Percentiles rank a stretch among this genome's conserved stretches.
These are phyloP conservation scores for Achaetomiella virescens DNA, from an alignment of 495 filamentous ascomycete species.

Conservation along the genomic window DNA sequence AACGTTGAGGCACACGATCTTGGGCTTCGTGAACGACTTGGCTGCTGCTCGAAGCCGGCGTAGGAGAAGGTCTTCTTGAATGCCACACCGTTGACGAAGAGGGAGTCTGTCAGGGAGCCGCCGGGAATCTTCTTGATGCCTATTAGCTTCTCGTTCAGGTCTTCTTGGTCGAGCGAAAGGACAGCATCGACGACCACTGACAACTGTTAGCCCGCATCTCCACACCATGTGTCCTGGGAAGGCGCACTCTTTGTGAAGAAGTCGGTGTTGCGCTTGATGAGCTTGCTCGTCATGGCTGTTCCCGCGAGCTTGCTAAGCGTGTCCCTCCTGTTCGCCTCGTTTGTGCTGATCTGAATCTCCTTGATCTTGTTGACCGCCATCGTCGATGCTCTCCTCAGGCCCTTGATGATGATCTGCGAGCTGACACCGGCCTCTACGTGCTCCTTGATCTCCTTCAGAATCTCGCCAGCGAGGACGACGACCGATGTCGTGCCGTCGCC, in stretches of 20 bases:
- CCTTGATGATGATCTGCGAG: conserved; percentile 96
- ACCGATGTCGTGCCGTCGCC: conserved; percentile 97
- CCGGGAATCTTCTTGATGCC: conserved; percentile 97
- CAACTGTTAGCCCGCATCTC: background rate
- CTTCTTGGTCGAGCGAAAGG: conserved; percentile 91
- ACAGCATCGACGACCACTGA: conserved; percentile 97
- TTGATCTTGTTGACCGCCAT: conserved; percentile 99
- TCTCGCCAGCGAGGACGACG: conserved; percentile 91
- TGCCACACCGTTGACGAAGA: conserved; percentile 96
- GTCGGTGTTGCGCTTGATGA: conserved; percentile 92
- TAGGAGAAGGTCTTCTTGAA: conserved; percentile 99
- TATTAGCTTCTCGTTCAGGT: conserved; percentile 96
- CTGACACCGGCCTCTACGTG: conserved; percentile 95
- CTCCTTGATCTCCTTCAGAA: conserved; percentile 91
- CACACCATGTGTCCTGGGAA: background rate
- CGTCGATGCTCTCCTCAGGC: conserved; percentile 74
- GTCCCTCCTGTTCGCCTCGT: conserved; percentile 78
- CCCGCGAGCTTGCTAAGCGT: conserved; percentile 83
- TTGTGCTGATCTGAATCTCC: conserved; percentile 89
- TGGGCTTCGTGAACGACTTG: conserved; percentile 87
- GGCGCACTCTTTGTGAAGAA: conserved; percentile 92
- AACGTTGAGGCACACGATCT: conserved; percentile 94
- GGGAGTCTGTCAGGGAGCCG: conserved; percentile 90
- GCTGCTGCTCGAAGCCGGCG: conserved; percentile 98
- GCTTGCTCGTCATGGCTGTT: conserved; percentile 99